Conservation (phyloP, 208 protist genomes). For the Leishmania arabica region DNA sequence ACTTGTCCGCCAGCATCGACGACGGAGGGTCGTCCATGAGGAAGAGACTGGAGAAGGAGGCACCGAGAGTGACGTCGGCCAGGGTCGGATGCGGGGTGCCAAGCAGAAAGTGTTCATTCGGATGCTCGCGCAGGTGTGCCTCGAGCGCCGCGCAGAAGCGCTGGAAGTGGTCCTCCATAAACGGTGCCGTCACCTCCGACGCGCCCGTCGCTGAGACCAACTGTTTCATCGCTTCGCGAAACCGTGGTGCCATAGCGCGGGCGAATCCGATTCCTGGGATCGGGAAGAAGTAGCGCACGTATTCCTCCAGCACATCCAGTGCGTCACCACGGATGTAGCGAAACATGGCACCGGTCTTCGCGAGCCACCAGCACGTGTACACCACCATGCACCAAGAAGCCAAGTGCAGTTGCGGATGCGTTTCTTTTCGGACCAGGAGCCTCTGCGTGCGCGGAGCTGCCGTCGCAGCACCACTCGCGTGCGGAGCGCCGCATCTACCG, state of each 20-base stretch:
- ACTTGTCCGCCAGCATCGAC: slow-evolving; percentile 55
- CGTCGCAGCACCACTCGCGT: background rate
- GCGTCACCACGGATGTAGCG: slow-evolving; percentile 68
- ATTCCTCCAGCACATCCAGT: slow-evolving; percentile 65
- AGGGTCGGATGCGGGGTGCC: slow-evolving; percentile 85
- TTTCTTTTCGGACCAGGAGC: slow-evolving; percentile 55
- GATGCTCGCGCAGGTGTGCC: slow-evolving; percentile 53
- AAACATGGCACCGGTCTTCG: slow-evolving; percentile 74
- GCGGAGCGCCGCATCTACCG: background rate
- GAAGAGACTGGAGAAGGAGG: slow-evolving; percentile 79
- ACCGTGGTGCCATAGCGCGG: slow-evolving; percentile 42
- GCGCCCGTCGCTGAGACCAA: slow-evolving; percentile 60
- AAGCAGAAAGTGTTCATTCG: slow-evolving; percentile 56
- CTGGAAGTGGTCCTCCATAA: slow-evolving; percentile 84
- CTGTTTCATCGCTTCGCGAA: slow-evolving; percentile 58
- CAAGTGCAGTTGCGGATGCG: slow-evolving; percentile 77
- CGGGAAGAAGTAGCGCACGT: slow-evolving; percentile 78
- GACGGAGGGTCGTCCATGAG: slow-evolving; percentile 81
- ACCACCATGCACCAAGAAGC: slow-evolving; percentile 67
- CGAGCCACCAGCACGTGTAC: slow-evolving; percentile 86
- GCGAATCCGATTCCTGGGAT: slow-evolving; percentile 46
- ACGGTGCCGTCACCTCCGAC: slow-evolving; percentile 62
- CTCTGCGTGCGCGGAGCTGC: slow-evolving; percentile 23
- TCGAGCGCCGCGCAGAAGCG: slow-evolving; percentile 76
- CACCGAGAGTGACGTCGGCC: slow-evolving; percentile 78